Evolutionary conservation across 140 eudicot species (phyloP).

Genomic region (Oenanthe javanica): DNA sequence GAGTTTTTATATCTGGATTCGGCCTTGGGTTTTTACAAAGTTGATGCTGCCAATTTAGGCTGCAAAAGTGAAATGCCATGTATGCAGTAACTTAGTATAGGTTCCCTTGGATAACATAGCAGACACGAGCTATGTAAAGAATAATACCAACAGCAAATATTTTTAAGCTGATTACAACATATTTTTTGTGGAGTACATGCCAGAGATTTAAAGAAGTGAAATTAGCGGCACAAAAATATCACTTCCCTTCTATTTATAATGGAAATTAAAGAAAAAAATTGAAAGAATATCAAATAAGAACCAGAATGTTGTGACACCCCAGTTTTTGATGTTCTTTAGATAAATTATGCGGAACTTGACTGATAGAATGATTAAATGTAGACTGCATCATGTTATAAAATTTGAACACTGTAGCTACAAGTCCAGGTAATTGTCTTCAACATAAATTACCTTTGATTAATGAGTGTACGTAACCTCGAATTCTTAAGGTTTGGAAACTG

Average conservation of each 20-base stretch:
- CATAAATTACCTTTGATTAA: conserved; percentile 68
- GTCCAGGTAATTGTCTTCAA: background rate
- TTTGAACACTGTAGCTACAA: background rate
- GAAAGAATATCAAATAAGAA: background rate
- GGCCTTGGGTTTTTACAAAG: conserved; percentile 93
- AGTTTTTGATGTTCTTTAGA: background rate
- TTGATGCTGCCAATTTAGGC: conserved; percentile 96
- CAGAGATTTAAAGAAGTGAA: background rate
- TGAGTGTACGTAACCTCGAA: conserved; percentile 81
- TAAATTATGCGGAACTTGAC: background rate
- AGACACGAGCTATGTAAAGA: background rate
- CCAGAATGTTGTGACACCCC: background rate
- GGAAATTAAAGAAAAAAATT: background rate
- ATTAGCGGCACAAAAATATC: background rate
- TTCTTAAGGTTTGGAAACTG: conserved; percentile 81
- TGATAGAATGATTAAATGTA: background rate
- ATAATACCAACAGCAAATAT: background rate
- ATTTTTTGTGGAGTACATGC: no score
- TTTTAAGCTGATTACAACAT: background rate
- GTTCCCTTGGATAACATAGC: background rate
- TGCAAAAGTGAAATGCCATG: conserved; percentile 23
- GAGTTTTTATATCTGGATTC: conserved; percentile 89
- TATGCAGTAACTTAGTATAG: conserved; percentile 4
- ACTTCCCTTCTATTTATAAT: background rate
- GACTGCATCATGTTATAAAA: background rate